These are phyloP conservation scores for Quercus bicolor DNA, from an alignment of 306 rosid species.

Conservation along the genomic window DNA sequence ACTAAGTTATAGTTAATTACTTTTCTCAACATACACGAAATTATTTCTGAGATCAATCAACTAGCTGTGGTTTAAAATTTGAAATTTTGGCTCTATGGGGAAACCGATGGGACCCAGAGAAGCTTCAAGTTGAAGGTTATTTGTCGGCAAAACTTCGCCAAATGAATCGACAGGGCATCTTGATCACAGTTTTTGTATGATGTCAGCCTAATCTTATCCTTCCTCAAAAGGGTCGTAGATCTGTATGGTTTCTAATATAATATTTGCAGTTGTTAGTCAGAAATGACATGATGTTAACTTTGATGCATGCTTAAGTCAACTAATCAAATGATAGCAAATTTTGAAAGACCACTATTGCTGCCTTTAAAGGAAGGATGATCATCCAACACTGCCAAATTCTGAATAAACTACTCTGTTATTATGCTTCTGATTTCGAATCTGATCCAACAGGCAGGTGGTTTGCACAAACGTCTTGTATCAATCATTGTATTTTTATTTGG, in stretches of 20 bases:
- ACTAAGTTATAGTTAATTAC: not conserved
- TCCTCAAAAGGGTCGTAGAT: constrained; percentile 40
- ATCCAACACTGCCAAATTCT: constrained; percentile 6
- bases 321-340: constrained; percentile 27
- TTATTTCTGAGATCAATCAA: not conserved
- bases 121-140: constrained; percentile 26
- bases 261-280: constrained; percentile 24
- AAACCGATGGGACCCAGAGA: constrained; percentile 10
- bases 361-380: not conserved
- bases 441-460: constrained; percentile 35
- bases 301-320: constrained; percentile 40
- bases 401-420: constrained; percentile 7
- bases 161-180: constrained; percentile 31
- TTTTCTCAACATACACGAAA: not conserved
- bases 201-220: constrained; percentile 39
- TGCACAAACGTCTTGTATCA: constrained; percentile 37
- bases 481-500: constrained; percentile 14
- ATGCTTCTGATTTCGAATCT: constrained; percentile 27
- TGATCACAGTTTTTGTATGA: constrained; percentile 21
- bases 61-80: constrained; percentile 24
- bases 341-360: constrained; percentile 8
- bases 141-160: constrained; percentile 36
- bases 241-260: constrained; percentile 30
- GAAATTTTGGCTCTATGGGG: constrained; percentile 13
- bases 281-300: constrained; percentile 36